Evolutionary conservation across 179 eudicot species (phyloP), one percentile per base, ranked within the genome.

Genomic region (Corrigiola litoralis): DNA sequence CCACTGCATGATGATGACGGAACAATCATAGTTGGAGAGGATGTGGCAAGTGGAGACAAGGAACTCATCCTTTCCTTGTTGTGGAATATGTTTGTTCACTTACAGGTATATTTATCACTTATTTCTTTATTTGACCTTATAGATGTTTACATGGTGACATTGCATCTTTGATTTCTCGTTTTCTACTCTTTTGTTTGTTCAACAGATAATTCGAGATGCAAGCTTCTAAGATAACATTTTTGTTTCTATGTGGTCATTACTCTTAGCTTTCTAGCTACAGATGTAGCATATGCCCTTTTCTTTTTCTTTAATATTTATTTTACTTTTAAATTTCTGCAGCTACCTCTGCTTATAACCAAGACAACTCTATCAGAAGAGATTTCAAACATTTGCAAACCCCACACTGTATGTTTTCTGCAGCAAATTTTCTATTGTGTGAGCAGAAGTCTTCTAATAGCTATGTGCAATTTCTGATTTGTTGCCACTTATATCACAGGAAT

Each of bases 31-130:
- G 61, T 65, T 37, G 85, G 54, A 68, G 99, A 94, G 57, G 99
- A 94, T 76, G 68, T 94, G 50, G 86, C 79, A 41, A 77, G 69
- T 63, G 94, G 95, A 53, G 99, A 94, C 66, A 94, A 83, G 80
- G 99, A 94, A 79, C 87, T 86, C 55, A 77, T 82, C 52, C 72
- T 90, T 65, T 77, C 97, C 41, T 81, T 94, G 78, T 76, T 94
- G 58, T 94, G 97, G 97, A 90, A 90, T 70, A 75, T 87, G 63
- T 94, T 94, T 77, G 87, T 90, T 53, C 86, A 90, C 79, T 73
- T 94, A 79, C 99, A 94, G 99, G 99, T 87, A 53, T 23, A 62
- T 60, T 56, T 28, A n/a, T n/a, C n/a, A n/a, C n/a, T n/a, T n/a
- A n/a, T 66, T 20, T 45, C 52, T 58, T 62, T 72, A 31, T 49